These are phyloP conservation scores for Stentor coeruleus DNA, from an alignment of 73 alveolate genomes.

Conservation along the genomic window DNA sequence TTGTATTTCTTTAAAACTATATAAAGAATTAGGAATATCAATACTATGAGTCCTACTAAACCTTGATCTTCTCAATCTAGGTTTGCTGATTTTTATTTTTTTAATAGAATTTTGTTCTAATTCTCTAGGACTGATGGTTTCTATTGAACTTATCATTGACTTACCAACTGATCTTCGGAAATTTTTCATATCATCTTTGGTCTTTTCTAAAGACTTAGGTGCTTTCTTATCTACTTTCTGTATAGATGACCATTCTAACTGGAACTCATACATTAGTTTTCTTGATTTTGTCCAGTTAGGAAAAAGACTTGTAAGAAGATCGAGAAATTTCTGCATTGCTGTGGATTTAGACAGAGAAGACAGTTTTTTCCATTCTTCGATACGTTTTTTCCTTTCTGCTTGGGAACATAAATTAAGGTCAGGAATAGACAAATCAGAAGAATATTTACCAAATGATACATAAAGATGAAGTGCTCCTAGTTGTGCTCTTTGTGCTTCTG, in stretches of 20 bases:
- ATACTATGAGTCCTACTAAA: neutral
- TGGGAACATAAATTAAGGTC: neutral
- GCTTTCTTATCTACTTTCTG: neutral
- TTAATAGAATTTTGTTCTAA: neutral
- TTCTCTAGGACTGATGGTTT: neutral
- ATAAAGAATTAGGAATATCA: neutral
- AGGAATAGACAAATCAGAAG: neutral
- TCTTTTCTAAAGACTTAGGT: neutral
- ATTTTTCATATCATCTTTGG: too few species aligned
- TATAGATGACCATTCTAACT: neutral
- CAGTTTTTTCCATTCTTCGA: slow-evolving; percentile 22
- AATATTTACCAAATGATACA: neutral
- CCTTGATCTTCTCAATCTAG: neutral
- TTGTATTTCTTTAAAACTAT: neutral
- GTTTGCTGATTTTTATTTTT: neutral
- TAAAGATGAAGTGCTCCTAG: slow-evolving; percentile 19
- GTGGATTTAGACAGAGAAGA: neutral
- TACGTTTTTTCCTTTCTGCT: neutral
- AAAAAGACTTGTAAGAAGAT: slow-evolving; percentile 6
- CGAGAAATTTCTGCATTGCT: slow-evolving; percentile 8
- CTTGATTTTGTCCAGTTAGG: slow-evolving; percentile 17
- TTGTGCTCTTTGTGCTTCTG: slow-evolving; percentile 13
- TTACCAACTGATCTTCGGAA: neutral
- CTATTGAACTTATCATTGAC: neutral
- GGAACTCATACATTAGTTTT: neutral